Base-by-base conservation (phyloP, 202 grass and related monocot species). In the Zizania palustris region DNA sequence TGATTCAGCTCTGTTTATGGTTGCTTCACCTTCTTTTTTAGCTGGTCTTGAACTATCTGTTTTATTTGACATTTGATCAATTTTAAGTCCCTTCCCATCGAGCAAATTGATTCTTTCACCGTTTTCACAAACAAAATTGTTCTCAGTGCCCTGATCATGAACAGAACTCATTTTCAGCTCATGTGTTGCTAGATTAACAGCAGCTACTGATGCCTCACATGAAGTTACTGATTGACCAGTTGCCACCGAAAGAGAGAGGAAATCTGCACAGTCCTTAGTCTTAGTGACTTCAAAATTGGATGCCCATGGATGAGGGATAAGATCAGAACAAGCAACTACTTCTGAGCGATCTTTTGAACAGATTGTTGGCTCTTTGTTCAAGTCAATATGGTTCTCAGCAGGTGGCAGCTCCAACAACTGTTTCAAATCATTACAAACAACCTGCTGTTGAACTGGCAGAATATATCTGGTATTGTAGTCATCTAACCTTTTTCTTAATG, bases 401-500 rank as follows among this genome's bases (percentile, higher is more conserved):
- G 21, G 68, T 42, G 60, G 74, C 21, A 49, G 36, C 9, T 45
- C 79, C 28, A 33, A 18, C 54, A 39, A 16, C 51, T 87, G 73
- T 45, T 87, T 65, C 43, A 73, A 73, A 80, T 58, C 74, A 87
- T 69, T 51, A 66, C 3, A 7, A 76, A 35, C 12, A 34, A 16
- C 64, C 62, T 42, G 36, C 9, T 55, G 16, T 40, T 65, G 45
- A 87, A 58, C 69, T 71, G 81, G 48, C 68, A 64, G 59, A 79
- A 60, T 11, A 11, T 11, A 67, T 5, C 1, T 69, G 0, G 39
- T 34, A 21, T 43, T 70, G 60, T 84, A 85, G 12, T 80, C 22
- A 67, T 82, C 80, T 78, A 94, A 72, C 80, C 84, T 88, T 88
- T 97, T 94, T 80, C 83, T 94, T 48, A 94, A 77, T 14, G 91